A percentile compares a stretch with the other conserved stretches of the same genome.
Conservation (phyloP, 2,329 filamentous ascomycete genomes). For the Aotearoamyces nothofagi region DNA sequence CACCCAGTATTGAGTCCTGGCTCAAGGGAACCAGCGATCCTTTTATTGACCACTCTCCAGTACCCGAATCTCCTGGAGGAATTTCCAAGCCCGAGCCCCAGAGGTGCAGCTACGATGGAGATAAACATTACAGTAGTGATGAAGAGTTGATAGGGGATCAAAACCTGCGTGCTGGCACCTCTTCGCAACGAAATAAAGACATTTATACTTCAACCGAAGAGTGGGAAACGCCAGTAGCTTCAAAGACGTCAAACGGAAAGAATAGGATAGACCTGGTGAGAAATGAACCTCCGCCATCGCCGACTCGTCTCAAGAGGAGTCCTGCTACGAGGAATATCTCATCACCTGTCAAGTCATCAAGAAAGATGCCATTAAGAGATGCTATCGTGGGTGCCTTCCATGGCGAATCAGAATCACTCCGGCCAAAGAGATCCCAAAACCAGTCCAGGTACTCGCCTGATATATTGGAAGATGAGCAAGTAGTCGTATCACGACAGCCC, state of each 20-base stretch:
- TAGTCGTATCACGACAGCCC: no score
- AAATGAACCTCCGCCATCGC: conserved; percentile 9
- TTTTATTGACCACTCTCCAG: conserved; percentile 31
- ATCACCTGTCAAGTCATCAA: conserved; percentile 30
- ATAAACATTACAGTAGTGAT: not conserved
- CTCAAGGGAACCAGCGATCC: conserved; percentile 46
- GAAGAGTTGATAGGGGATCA: not conserved
- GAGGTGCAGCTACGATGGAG: not conserved
- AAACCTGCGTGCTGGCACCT: not conserved
- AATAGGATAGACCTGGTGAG: not conserved
- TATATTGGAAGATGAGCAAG: no score
- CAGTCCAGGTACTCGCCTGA: no score
- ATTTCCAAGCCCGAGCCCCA: not conserved
- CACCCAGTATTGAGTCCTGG: conserved; percentile 51
- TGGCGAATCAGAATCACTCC: conserved; percentile 34
- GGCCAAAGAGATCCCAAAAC: conserved; percentile 8
- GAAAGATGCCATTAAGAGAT: conserved; percentile 39
- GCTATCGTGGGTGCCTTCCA: conserved; percentile 45
- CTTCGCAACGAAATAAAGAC: not conserved
- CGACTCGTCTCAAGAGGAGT: conserved; percentile 34
- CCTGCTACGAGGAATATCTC: conserved; percentile 35
- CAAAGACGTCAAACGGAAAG: not conserved
- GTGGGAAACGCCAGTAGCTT: not conserved
- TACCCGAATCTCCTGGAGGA: not conserved
- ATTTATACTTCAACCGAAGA: not conserved